Evolutionary conservation across 257 asterid species (phyloP), one percentile per base, ranked within the genome.

Genomic region (Penstemon eatonii): DNA sequence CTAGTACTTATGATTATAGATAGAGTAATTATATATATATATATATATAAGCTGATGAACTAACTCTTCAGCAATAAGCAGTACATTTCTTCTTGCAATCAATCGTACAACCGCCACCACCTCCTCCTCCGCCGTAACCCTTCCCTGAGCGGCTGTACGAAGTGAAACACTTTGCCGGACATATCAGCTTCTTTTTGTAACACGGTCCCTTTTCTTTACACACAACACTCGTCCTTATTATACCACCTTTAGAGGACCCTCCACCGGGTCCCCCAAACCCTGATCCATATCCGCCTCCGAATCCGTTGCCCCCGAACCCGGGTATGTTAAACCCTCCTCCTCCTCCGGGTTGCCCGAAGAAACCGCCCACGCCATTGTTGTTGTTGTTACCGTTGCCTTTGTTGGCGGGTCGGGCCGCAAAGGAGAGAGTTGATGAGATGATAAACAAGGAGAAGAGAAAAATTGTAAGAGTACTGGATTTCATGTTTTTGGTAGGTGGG

Each of bases 111-210:
- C 98, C 96, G 4, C 97, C 99, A 49, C 96, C 92, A 2, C 96
- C 99, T 33, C 97, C 96, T 10, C 96, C 99, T 40, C 61, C 81
- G 0, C 99, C 96, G 63, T 77, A 91, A 0, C 96, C 96, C 83
- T 91, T 87, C 3, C 98, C 98, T 13, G 96, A 77, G 45, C 84
- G 79, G 79, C 85, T 76, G 79, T 70, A 94, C 0, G 99, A 82
- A 69, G 57, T 73, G 89, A 83, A 94, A 69, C 99, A 94, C 82
- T 84, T 91, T 18, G 89, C 89, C 51, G 99, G 97, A 11, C 97
- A 94, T 55, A 40, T 80, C 67, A 94, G 77, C 82, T 84, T 89
- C 71, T 91, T 94, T 65, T 74, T 75, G 78, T 80, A 79, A 62
- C 99, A 94, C 5, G 96, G 98, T 2, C 99, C 97, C 56, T 82